Conservation (phyloP, 2,329 filamentous ascomycete species). For the Podosphaera fusca region DNA sequence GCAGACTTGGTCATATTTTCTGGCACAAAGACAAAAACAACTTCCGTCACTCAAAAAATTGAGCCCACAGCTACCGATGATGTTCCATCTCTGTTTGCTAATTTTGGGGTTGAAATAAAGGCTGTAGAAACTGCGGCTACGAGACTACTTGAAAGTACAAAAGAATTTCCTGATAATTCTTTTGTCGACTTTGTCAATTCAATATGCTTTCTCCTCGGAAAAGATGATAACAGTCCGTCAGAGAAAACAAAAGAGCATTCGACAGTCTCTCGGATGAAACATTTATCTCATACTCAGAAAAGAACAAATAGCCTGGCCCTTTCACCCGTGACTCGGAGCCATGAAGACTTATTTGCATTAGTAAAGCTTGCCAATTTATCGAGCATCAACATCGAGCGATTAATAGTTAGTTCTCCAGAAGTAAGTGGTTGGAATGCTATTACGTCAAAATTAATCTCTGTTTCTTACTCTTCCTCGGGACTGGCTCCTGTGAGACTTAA, state of each 20-base stretch:
- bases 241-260: constrained; percentile 3
- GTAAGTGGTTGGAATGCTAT: constrained; percentile 58
- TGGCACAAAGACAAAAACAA: constrained; percentile 28
- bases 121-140: constrained; percentile 75
- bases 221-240: constrained; percentile 5
- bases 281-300: constrained; percentile 14
- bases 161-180: constrained; percentile 65
- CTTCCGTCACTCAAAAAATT: constrained; percentile 26
- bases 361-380: constrained; percentile 53
- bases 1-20: constrained; percentile 64
- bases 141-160: constrained; percentile 73
- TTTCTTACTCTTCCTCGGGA: constrained; percentile 24
- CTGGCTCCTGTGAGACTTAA: constrained; percentile 30
- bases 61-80: constrained; percentile 18
- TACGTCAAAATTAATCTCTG: constrained; percentile 27
- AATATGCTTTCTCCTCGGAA: constrained; percentile 45
- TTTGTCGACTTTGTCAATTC: constrained; percentile 60
- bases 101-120: constrained; percentile 58
- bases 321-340: constrained; percentile 26
- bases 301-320: constrained; percentile 24
- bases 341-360: constrained; percentile 43
- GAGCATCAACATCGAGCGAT: constrained; percentile 49
- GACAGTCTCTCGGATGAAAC: constrained; percentile 10
- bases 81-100: constrained; percentile 25
- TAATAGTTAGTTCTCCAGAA: constrained; percentile 42